Conservation (phyloP, 768 basidiomycete genomes). For the Hygrocybe punicea region DNA sequence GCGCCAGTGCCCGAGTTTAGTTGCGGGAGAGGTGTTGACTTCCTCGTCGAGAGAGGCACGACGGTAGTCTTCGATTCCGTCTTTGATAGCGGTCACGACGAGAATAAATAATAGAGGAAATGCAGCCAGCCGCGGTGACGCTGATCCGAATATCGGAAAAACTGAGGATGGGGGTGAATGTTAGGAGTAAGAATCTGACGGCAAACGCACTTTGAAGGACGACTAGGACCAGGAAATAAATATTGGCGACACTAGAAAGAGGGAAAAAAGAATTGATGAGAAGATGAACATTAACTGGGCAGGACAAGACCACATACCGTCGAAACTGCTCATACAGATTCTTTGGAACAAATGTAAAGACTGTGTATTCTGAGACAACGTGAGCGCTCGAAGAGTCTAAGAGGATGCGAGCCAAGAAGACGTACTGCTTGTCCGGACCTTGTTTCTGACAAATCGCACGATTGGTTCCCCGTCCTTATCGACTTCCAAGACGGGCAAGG, state of each 20-base stretch:
- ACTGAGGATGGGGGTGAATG: constrained; percentile 40
- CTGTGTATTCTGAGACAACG: constrained; percentile 71
- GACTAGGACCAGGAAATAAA: constrained; percentile 86
- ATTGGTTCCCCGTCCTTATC: constrained; percentile 73
- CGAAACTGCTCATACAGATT: constrained; percentile 95
- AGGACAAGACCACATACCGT: constrained; percentile 45
- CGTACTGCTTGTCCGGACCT: constrained; percentile 91
- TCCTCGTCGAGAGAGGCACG: constrained; percentile 83
- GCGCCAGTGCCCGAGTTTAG: constrained; percentile 78
- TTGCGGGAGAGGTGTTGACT: constrained; percentile 92
- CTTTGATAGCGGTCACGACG: constrained; percentile 87
- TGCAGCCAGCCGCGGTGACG: constrained; percentile 75
- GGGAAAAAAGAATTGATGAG: too few relatives aligned
- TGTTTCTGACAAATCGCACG: constrained; percentile 82
- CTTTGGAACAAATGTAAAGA: constrained; percentile 88
- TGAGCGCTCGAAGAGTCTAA: constrained; percentile 3
- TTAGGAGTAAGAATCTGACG: neutral
- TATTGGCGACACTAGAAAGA: constrained; percentile 69
- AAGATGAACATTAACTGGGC: neutral
- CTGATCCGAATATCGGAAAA: constrained; percentile 88
- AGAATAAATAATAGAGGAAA: constrained; percentile 87
- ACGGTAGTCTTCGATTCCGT: constrained; percentile 95
- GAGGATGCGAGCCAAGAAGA: constrained; percentile 15
- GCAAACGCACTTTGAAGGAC: constrained; percentile 62
- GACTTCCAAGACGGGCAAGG: constrained; percentile 60